Conservation (phyloP, 2,329 filamentous ascomycete species). For the Talaromyces atroroseus region DNA sequence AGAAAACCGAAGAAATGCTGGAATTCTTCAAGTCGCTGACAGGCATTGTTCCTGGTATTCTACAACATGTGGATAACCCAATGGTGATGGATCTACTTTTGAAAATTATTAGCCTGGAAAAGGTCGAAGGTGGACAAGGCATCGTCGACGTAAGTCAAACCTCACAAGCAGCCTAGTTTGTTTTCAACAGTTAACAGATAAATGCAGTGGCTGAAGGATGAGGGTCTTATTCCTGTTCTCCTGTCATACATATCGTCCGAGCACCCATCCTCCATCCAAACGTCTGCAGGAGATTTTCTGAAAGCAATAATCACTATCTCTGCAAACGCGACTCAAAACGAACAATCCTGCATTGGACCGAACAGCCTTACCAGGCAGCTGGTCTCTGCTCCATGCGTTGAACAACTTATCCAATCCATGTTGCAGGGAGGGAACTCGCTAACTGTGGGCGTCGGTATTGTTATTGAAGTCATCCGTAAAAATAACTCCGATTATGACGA, state of each 20-base stretch:
- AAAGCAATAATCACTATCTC: slow-evolving; percentile 99
- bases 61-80: slow-evolving; percentile 91
- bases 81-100: slow-evolving; percentile 97
- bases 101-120: slow-evolving; percentile 95
- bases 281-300: slow-evolving; percentile 92
- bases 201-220: slow-evolving; percentile 78
- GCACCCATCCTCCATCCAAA: slow-evolving; percentile 84
- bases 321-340: slow-evolving; percentile 94
- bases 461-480: slow-evolving; percentile 98
- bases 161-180: neutral
- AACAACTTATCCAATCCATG: slow-evolving; percentile 86
- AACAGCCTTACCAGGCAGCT: slow-evolving; percentile 94
- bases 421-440: slow-evolving; percentile 86
- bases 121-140: slow-evolving; percentile 82
- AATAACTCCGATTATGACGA: slow-evolving; percentile 99
- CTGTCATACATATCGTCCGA: slow-evolving; percentile 82
- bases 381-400: slow-evolving; percentile 77
- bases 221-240: slow-evolving; percentile 79
- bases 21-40: slow-evolving; percentile 79
- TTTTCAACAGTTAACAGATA: slow-evolving; percentile 9
- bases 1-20: slow-evolving; percentile 97
- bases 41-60: slow-evolving; percentile 73
- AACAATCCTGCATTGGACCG: slow-evolving; percentile 96
- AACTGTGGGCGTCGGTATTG: slow-evolving; percentile 92
- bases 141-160: slow-evolving; percentile 72